Conservation (phyloP, 2,329 filamentous ascomycete genomes). For the Pyricularia pennisetigena region DNA sequence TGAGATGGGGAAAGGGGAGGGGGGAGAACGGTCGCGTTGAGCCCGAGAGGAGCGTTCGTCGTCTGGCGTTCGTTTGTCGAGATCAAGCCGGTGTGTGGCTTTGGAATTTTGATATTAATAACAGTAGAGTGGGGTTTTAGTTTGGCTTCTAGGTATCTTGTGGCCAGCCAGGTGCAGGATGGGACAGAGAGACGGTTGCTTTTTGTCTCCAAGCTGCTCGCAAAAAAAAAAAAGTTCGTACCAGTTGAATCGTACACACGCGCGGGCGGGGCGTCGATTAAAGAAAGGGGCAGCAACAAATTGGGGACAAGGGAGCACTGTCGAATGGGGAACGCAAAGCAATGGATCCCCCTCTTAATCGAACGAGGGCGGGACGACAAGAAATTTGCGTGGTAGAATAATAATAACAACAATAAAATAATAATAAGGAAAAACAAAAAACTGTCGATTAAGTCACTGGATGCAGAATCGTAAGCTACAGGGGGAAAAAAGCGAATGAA, state of each 20-base stretch:
- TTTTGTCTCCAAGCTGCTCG: neutral
- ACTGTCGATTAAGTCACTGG: neutral
- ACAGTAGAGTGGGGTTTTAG: neutral
- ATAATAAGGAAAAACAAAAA: neutral
- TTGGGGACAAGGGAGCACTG: neutral
- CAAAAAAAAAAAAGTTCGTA: neutral
- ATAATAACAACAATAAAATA: too few relatives aligned
- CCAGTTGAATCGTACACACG: neutral
- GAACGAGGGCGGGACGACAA: neutral
- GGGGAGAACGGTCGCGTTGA: neutral
- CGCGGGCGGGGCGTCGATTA: neutral
- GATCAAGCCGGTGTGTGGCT: neutral
- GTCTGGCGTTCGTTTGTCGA: neutral
- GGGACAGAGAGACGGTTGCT: neutral
- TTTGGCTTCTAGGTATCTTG: neutral
- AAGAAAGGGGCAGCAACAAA: neutral
- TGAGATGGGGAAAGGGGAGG: neutral
- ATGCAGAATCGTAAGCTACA: neutral
- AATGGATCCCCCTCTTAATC: neutral
- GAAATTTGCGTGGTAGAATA: neutral
- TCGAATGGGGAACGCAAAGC: neutral
- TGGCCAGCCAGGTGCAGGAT: neutral
- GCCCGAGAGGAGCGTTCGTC: neutral
- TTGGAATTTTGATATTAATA: neutral
- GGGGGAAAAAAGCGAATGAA: neutral